A percentile compares a stretch with the other conserved stretches of the same genome.
Conservation (phyloP, 208 protist species). For the Wallacemonas collosoma region DNA sequence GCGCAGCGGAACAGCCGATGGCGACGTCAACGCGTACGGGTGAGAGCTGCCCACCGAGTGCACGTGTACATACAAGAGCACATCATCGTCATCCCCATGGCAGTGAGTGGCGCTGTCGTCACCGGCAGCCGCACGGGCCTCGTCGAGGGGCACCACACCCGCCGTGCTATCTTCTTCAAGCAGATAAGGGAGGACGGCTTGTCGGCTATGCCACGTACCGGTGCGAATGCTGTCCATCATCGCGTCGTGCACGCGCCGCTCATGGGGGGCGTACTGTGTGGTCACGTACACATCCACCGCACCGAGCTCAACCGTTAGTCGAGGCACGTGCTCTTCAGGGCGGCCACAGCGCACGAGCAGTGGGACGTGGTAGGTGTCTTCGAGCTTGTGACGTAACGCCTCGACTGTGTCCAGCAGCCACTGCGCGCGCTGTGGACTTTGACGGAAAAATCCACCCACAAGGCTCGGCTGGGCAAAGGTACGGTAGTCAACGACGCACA, state of each 20-base stretch:
- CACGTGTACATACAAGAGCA: conserved; percentile 21
- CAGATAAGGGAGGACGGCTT: conserved; percentile 17
- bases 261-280: conserved; percentile 88
- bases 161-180: conserved; percentile 12
- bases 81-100: neutral
- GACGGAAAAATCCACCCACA: conserved; percentile 82
- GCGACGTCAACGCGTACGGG: conserved; percentile 1
- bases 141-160: conserved; percentile 17
- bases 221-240: conserved; percentile 35
- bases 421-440: conserved; percentile 77
- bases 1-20: neutral
- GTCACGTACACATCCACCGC: conserved; percentile 80
- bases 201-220: conserved; percentile 56
- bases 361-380: conserved; percentile 54
- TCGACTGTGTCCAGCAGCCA: conserved; percentile 77
- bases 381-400: conserved; percentile 62
- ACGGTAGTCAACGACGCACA: conserved; percentile 83
- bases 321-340: conserved; percentile 86
- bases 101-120: neutral
- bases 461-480: conserved; percentile 84
- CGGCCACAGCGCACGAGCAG: conserved; percentile 79
- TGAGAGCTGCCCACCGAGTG: conserved; percentile 22
- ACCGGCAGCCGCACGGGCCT: conserved; percentile 1
- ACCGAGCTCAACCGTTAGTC: conserved; percentile 71
- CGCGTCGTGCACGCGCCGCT: conserved; percentile 69